phyloP scores from a whole-genome alignment of 768 basidiomycete genomes.

The Suillus ampliporus region DNA sequence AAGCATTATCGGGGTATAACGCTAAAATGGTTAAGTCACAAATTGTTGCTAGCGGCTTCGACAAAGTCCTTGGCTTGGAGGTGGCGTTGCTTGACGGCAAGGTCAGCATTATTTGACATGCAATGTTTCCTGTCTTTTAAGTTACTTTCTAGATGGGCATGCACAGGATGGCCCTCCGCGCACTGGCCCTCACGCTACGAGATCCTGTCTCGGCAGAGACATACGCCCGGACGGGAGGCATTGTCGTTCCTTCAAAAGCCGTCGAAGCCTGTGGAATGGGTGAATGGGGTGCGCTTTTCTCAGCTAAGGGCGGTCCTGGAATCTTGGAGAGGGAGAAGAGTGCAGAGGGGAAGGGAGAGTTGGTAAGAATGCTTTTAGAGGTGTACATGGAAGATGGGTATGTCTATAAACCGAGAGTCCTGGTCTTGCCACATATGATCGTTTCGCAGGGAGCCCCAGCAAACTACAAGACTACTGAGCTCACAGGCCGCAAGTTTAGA shows the following conservation, averaged over 20 bases:
- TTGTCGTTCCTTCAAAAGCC: constrained; percentile 67
- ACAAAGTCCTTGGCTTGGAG: constrained; percentile 70
- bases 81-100: constrained; percentile 80
- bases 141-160: constrained; percentile 2
- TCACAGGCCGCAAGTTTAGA: constrained; percentile 84
- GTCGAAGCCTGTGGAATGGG: constrained; percentile 58
- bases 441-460: constrained; percentile 54
- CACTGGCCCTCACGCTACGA: constrained; percentile 46
- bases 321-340: constrained; percentile 40
- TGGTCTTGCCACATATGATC: not conserved
- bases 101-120: constrained; percentile 43
- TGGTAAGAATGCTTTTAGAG: constrained; percentile 75
- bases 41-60: constrained; percentile 32
- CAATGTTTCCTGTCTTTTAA: not conserved
- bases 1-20: constrained; percentile 38
- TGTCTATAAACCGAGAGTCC: constrained; percentile 26
- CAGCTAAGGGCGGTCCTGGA: constrained; percentile 36
- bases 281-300: constrained; percentile 36
- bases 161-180: not conserved
- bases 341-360: constrained; percentile 55
- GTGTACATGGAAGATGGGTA: constrained; percentile 85
- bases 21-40: constrained; percentile 26
- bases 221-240: constrained; percentile 84
- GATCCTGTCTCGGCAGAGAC: constrained; percentile 83
- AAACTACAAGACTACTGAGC: constrained; percentile 73